Evolutionary conservation across 2,329 filamentous ascomycete species (phyloP), one percentile per base, ranked within the genome.

Genomic region (Trichoderma atrobrunneum): DNA sequence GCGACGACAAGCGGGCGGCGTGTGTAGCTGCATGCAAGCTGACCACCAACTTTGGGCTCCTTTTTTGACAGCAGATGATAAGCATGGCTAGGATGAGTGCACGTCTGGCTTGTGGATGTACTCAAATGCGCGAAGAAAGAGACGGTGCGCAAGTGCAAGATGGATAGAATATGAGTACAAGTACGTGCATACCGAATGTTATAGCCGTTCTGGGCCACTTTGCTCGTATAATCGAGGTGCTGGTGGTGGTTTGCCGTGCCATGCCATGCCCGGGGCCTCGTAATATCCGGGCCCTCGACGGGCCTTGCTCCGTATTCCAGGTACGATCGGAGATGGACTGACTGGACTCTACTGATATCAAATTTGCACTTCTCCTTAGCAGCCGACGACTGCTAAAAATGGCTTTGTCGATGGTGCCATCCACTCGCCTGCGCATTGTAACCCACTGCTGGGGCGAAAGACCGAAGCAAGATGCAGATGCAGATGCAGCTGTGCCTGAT

Each of bases 311-410:
- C 64, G 54, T 67, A 59, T 59, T 59, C 64, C 54, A 67, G 64
- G 64, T 43, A 59, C 64, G 64, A 67, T 67, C 64, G 64, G 64
- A 59, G 64, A 67, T 67, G 64, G 64, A 39, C 18, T 34, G 64
- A 28, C n/a, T n/a, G n/a, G n/a, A n/a, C 18, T 32, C 57, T 34
- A 18, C 54, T 48, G n/a, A 12, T 32, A 54, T 54, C 32, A 34
- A 56, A 66, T 66, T 66, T 26, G 43, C 63, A 32, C 48, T 26
- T 60, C 28, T 60, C 57, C 57, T 34, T 60, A 30, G 57, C 28
- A 60, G 18, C 56, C n/a, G 56, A 59, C 28, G 56, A 39, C 12
- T 51, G 48, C 64, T 56, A 66, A 66, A 56, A 39, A 57, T 57
- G 64, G 51, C 48, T 30, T 64, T 57, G 48, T 66, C 32, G 24